These are phyloP conservation scores for Ustilago trichophora DNA, from an alignment of 1,284 basidiomycete species.

Conservation along the genomic window DNA sequence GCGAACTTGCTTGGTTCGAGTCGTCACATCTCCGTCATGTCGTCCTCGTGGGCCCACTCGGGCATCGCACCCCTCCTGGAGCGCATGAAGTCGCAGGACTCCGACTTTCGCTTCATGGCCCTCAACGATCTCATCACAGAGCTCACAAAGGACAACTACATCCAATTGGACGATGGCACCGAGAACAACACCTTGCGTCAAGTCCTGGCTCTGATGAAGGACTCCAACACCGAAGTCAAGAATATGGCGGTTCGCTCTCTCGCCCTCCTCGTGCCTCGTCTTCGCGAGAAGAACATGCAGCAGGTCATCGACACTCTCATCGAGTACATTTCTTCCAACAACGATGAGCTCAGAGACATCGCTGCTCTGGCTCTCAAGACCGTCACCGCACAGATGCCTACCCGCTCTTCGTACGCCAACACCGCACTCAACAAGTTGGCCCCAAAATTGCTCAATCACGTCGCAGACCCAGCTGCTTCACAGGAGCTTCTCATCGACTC, in stretches of 20 bases:
- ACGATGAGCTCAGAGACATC: slow-evolving; percentile 91
- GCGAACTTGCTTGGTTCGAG: too few relatives aligned
- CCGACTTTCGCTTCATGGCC: slow-evolving; percentile 65
- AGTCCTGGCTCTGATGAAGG: slow-evolving; percentile 84
- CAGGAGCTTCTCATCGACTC: slow-evolving; percentile 88
- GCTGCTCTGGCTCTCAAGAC: slow-evolving; percentile 91
- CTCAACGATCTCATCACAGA: slow-evolving; percentile 60
- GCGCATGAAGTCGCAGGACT: slow-evolving; percentile 63
- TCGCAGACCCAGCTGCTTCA: slow-evolving; percentile 68
- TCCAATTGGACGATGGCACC: slow-evolving; percentile 45
- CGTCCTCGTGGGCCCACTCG: slow-evolving; percentile 40
- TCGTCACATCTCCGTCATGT: slow-evolving; percentile 23
- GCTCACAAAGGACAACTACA: slow-evolving; percentile 44
- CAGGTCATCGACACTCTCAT: slow-evolving; percentile 86
- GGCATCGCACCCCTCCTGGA: slow-evolving; percentile 56
- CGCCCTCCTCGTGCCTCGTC: slow-evolving; percentile 84
- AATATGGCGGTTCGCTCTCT: slow-evolving; percentile 82
- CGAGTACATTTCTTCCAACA: slow-evolving; percentile 81
- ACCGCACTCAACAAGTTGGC: slow-evolving; percentile 85
- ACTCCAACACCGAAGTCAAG: slow-evolving; percentile 97
- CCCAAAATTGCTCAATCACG: slow-evolving; percentile 81
- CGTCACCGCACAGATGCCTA: slow-evolving; percentile 86
- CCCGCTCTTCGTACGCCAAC: slow-evolving; percentile 78
- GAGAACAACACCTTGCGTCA: slow-evolving; percentile 82
- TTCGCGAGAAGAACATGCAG: slow-evolving; percentile 82